Percentiles rank a stretch among this genome's conserved stretches.
Conservation (phyloP, 306 rosid genomes). For the Carpinus fangiana region DNA sequence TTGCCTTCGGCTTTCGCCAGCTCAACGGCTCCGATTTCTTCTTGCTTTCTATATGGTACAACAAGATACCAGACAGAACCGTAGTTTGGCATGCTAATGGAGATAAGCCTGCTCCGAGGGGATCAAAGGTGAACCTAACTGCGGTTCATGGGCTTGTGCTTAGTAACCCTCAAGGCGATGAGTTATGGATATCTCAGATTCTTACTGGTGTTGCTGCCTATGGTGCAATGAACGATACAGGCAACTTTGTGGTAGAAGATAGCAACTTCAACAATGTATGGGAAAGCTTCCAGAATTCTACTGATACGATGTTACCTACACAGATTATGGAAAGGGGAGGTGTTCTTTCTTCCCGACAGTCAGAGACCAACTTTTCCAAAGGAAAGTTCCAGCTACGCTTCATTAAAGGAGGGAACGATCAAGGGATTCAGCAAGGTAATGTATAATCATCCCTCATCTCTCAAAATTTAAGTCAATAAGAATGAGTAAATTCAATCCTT, state of each 20-base stretch:
- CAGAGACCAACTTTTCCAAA: conserved; percentile 7
- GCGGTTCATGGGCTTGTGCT: conserved; percentile 35
- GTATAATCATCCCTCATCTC: too few species aligned
- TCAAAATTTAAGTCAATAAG: too few species aligned
- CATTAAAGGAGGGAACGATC: background rate
- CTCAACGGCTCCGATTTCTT: conserved; percentile 15
- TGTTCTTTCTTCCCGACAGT: conserved; percentile 9
- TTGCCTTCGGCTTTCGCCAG: conserved; percentile 33
- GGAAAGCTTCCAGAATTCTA: conserved; percentile 47
- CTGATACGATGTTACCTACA: conserved; percentile 49
- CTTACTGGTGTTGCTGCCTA: conserved; percentile 1
- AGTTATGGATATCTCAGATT: conserved; percentile 26
- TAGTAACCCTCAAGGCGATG: conserved; percentile 24
- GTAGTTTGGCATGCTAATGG: conserved; percentile 34
- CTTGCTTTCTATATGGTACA: conserved; percentile 24
- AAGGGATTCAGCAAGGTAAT: too few species aligned
- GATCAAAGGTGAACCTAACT: conserved; percentile 27
- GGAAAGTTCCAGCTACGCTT: conserved; percentile 16
- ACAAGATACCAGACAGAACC: background rate
- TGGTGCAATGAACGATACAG: conserved; percentile 36
- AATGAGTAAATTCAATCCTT: too few species aligned
- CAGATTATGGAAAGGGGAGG: conserved; percentile 37
- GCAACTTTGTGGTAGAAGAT: conserved; percentile 47
- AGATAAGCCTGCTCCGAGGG: conserved; percentile 14
- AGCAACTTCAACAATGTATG: conserved; percentile 14